Base-by-base conservation (phyloP, 2,329 filamentous ascomycete species). In the Fusarium clavum region DNA sequence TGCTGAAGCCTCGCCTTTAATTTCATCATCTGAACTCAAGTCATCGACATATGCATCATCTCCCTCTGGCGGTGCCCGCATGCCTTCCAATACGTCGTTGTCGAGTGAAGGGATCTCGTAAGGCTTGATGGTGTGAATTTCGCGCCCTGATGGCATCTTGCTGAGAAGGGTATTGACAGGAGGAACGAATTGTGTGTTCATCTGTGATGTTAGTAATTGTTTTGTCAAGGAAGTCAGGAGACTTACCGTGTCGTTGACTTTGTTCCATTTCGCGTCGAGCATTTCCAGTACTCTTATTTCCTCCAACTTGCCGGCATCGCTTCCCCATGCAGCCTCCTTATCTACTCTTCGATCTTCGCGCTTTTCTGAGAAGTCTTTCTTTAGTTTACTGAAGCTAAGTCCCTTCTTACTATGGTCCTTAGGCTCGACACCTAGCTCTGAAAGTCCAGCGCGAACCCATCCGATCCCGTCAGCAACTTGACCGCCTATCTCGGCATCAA, bases 211-310 rank as follows among this genome's bases (percentile, higher is more conserved):
- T 59, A 75, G 69, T 62, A 40, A 55, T 38, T 30, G 32, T 5
- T 8, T 5, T 3, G 4, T 3, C 13, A 8, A 41, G 1, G 0
- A 11, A 14, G 6, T 8, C 12, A 4, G 2, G 6, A 5, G 8
- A 69, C 88, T 82, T 81, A 97, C 93, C 20, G 93, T 97, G 79
- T 98, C 94, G 77, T 99, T 99, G 80, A 94, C 89, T 81, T 94
- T 96, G 67, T 88, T 89, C 95, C 96, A 98, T 78, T 97, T 98
- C 40, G 85, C 86, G 73, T 97, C 88, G 34, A 99, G 82, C 89
- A 96, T 93, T 74, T 96, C 92, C 54, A 98, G 85, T 4, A 98
- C 91, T 58, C 94, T 86, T 3, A 86, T 89, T 81, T 99, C 96
- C 78, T 98, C 96, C 20, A 93, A 81, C 73, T 88, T 91, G 2